Conservation (phyloP, 768 basidiomycete species). For the Boletus tylopilopsis region DNA sequence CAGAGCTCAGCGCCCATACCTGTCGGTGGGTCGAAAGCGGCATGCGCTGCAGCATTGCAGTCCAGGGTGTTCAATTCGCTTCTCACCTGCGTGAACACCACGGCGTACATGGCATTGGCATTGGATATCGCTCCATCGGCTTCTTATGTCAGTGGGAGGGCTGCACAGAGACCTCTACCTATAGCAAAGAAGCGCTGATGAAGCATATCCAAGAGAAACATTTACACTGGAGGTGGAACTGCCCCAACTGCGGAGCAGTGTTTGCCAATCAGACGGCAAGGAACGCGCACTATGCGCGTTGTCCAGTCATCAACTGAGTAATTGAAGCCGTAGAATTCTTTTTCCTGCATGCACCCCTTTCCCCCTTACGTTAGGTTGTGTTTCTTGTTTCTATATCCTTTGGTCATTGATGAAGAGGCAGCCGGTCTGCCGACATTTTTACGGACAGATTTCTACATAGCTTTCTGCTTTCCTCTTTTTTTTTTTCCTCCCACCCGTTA, state of each 20-base stretch:
- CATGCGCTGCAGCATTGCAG: conserved; percentile 6
- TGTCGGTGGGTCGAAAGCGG: conserved; percentile 22
- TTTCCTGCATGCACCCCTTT: background rate
- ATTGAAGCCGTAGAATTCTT: background rate
- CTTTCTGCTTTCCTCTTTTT: background rate
- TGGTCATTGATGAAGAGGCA: background rate
- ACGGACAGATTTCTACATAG: background rate
- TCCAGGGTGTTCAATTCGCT: conserved; percentile 18
- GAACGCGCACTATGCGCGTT: conserved; percentile 17
- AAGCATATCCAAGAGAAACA: conserved; percentile 27
- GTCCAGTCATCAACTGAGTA: conserved; percentile 5
- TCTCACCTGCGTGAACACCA: conserved; percentile 20
- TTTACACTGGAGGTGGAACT: conserved; percentile 24
- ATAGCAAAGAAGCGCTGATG: conserved; percentile 21
- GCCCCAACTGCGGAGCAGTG: conserved; percentile 18
- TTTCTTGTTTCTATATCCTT: background rate
- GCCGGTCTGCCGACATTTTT: conserved; percentile 10
- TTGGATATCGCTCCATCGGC: conserved; percentile 1
- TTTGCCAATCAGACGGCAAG: conserved; percentile 17
- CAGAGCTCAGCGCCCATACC: conserved; percentile 22
- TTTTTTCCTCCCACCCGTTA: too few relatives aligned
- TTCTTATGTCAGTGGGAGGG: conserved; percentile 25
- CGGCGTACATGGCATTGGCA: conserved; percentile 9
- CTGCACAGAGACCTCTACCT: conserved; percentile 16
- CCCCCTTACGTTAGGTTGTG: background rate